Conservation (phyloP, 306 rosid species). For the Vigna hirtella region DNA sequence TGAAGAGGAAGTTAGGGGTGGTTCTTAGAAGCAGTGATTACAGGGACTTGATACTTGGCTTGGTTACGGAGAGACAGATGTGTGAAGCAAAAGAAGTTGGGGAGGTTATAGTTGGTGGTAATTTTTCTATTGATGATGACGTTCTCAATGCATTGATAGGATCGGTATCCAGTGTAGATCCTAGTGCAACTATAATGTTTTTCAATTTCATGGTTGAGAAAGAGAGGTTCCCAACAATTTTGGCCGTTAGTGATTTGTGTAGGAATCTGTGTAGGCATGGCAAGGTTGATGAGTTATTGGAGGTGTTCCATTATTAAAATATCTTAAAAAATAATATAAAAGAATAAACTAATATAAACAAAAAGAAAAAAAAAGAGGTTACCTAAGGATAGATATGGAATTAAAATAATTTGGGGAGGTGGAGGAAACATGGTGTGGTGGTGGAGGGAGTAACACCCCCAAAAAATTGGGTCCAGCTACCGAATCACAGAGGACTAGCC, state of each 20-base stretch:
- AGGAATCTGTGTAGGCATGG: constrained; percentile 69
- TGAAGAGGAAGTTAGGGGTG: constrained; percentile 92
- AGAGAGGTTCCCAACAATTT: constrained; percentile 68
- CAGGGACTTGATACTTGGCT: constrained; percentile 62
- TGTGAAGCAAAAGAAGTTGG: constrained; percentile 78
- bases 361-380: no score
- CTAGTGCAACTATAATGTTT: constrained; percentile 64
- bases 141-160: constrained; percentile 78
- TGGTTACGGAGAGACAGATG: constrained; percentile 63
- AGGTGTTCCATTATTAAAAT: constrained; percentile 48
- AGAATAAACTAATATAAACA: no score
- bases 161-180: constrained; percentile 68
- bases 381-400: no score
- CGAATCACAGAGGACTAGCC: no score
- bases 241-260: constrained; percentile 71
- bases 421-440: no score
- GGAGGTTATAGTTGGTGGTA: constrained; percentile 71
- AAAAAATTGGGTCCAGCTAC: no score
- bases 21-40: constrained; percentile 80
- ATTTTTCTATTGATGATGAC: constrained; percentile 76
- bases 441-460: no score
- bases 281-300: constrained; percentile 65
- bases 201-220: constrained; percentile 73
- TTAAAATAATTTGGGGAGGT: no score
- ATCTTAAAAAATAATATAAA: no score